Evolutionary conservation across 345 rosid species (phyloP).

Genomic region (Eucalyptus erythrocorys): DNA sequence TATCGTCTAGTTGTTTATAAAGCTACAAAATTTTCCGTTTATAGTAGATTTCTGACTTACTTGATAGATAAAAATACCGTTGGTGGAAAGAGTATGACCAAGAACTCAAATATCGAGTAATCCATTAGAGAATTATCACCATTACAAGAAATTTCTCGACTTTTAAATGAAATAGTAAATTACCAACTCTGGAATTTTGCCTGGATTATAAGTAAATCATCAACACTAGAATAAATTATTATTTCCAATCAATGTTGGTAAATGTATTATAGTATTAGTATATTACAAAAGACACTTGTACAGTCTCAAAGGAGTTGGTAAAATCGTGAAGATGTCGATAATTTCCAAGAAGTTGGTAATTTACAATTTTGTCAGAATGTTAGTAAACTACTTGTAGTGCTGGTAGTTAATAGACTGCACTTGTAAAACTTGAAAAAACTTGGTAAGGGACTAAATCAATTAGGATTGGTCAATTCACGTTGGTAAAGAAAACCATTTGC

Average conservation of each 20-base stretch:
- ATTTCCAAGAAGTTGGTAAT: background rate
- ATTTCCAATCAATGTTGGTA: no score
- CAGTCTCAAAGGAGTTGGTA: background rate
- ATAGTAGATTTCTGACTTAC: background rate
- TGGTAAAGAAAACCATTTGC: background rate
- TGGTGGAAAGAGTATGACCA: background rate
- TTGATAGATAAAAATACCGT: background rate
- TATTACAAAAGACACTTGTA: no score
- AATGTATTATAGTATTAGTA: background rate
- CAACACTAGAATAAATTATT: background rate
- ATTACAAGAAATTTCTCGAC: background rate
- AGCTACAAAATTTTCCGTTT: background rate
- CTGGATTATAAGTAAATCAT: background rate
- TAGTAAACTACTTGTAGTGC: background rate
- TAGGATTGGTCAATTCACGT: background rate
- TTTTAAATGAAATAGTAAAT: no score
- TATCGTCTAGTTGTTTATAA: background rate
- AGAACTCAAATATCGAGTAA: background rate
- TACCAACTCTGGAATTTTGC: background rate
- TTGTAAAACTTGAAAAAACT: background rate
- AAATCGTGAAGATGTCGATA: background rate
- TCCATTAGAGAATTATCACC: background rate
- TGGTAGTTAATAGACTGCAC: background rate
- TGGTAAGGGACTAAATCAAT: background rate
- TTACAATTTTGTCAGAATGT: background rate